Evolutionary conservation across 768 basidiomycete genomes (phyloP), one percentile per base, ranked within the genome.

Genomic region (Boletus sensibilis): DNA sequence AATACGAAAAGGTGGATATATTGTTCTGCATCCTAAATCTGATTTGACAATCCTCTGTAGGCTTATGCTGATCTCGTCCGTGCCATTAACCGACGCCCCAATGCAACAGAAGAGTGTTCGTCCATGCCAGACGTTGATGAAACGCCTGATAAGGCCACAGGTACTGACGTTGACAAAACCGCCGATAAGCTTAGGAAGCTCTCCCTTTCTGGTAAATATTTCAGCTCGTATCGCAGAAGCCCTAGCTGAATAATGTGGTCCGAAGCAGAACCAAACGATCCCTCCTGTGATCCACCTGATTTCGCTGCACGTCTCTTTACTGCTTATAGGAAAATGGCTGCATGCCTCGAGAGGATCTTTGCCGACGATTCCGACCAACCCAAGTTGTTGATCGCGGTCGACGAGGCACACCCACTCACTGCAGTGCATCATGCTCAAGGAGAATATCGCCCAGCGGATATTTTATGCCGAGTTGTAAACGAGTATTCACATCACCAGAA

Each of bases 371-470:
- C 38, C 1, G 5, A 40, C 11, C 3, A 0, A 3, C 53, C 56
- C 1, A 57, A 48, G 35, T 18, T 65, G 41, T 40, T 65, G 16
- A 65, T 65, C 20, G 63, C 63, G 1, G 2, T 64, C 6, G 62
- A 64, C 20, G 56, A 62, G 3, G 59, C 59, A 13, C 56, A 64
- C 16, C 13, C 50, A 0, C 47, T 64, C 7, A 45, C 52, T 2
- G 16, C 25, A 45, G 1, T 21, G n/a, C n/a, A n/a, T n/a, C n/a
- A 1, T 16, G 1, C n/a, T n/a, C n/a, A n/a, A n/a, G 5, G 13
- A 6, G 5, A 5, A 29, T 50, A 62, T 31, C 52, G 50, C 1
- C 60, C 52, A 0, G 63, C 46, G 4, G 52, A 64, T 18, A 27
- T 57, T 3, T 18, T 64, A 0, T 50, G 50, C 41, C 52, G 52